Percentiles rank a stretch among this genome's conserved stretches.
Evolutionary conservation across 2,329 filamentous ascomycete species (phyloP).

Genomic region (Pseudocercospora macadamiae): DNA sequence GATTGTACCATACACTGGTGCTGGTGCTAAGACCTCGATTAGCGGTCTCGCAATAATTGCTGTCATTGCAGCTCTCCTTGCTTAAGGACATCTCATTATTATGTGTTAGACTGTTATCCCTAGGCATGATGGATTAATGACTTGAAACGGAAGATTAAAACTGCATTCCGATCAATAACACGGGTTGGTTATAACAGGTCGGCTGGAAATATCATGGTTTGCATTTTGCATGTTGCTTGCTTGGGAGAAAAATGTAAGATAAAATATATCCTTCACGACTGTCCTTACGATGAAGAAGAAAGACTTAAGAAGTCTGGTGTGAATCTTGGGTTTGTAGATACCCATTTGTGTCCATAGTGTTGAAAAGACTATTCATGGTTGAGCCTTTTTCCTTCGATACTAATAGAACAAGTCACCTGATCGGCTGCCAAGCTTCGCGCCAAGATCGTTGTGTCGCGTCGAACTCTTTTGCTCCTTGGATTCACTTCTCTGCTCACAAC

Average conservation of each 20-base stretch:
- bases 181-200: not conserved
- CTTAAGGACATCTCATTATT: not conserved
- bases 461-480: no score
- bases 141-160: conserved; percentile 9
- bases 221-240: not conserved
- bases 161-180: conserved; percentile 10
- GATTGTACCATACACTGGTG: conserved; percentile 14
- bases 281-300: conserved; percentile 6
- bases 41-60: not conserved
- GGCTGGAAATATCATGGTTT: conserved; percentile 3
- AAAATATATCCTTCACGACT: conserved; percentile 3
- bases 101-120: not conserved
- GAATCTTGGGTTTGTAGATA: not conserved
- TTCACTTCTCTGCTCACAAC: no score
- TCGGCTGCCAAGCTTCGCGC: no score
- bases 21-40: not conserved
- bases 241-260: not conserved
- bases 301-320: not conserved
- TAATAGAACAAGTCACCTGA: no score
- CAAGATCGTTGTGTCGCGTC: no score
- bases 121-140: conserved; percentile 8
- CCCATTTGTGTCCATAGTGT: not conserved
- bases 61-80: conserved; percentile 2
- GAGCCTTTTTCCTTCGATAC: no score
- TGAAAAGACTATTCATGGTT: no score